Conservation (phyloP, 2,329 filamentous ascomycete species). For the Sarocladiaceae sp. region DNA sequence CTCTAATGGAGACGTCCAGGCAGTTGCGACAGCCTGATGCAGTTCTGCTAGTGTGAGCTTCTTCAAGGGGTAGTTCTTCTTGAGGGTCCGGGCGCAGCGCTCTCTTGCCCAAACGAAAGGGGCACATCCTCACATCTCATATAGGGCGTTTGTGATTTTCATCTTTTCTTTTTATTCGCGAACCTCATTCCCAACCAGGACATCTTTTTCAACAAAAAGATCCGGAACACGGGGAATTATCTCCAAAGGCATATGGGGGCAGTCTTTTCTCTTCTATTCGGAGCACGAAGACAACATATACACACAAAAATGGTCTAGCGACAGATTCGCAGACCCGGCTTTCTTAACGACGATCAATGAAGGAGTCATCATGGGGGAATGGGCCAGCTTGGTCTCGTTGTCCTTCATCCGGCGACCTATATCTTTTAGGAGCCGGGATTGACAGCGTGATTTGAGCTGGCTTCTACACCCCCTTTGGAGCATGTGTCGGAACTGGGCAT, state of each 20-base stretch:
- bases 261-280: constrained; percentile 11
- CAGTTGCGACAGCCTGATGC: constrained; percentile 11
- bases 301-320: constrained; percentile 17
- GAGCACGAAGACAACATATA: constrained; percentile 18
- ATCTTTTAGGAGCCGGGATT: too few species aligned
- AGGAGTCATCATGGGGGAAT: constrained; percentile 9
- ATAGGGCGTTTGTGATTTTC: constrained; percentile 9
- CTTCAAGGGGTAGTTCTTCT: not conserved
- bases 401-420: constrained; percentile 15
- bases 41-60: not conserved
- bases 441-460: constrained; percentile 13
- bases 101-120: not conserved
- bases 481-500: constrained; percentile 9
- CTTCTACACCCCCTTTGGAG: constrained; percentile 3
- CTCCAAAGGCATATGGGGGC: constrained; percentile 9
- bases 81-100: too few species aligned
- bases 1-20: constrained; percentile 13
- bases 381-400: not conserved
- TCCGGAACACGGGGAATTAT: constrained; percentile 12
- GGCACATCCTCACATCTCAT: not conserved
- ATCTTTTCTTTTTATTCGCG: constrained; percentile 18
- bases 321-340: constrained; percentile 4
- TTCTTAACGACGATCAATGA: constrained; percentile 12
- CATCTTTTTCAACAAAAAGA: constrained; percentile 25
- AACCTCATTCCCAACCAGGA: constrained; percentile 15